Conservation (phyloP, 139 green algal species). For the Chlorella ohadii region DNA sequence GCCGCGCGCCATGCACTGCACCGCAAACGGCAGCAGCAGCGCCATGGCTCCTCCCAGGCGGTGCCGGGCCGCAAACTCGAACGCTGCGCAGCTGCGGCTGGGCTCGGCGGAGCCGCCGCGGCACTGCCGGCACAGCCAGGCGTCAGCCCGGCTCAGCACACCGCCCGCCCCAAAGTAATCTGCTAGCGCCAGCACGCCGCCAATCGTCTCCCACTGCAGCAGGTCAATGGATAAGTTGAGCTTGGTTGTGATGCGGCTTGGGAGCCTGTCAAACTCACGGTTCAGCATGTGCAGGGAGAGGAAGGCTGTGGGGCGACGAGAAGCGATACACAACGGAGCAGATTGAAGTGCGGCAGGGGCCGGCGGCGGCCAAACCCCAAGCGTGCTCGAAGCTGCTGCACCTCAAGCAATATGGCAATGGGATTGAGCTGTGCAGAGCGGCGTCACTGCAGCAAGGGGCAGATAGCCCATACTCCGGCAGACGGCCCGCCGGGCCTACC, state of each 20-base stretch:
- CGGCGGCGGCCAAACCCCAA: too few species aligned
- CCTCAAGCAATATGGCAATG: too few species aligned
- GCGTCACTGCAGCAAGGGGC: too few species aligned
- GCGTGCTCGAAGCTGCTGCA: too few species aligned
- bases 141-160: not conserved
- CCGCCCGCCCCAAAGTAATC: conserved; percentile 17
- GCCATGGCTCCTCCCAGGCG: conserved; percentile 11
- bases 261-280: too few species aligned
- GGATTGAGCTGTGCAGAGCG: too few species aligned
- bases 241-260: not conserved
- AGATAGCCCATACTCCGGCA: too few species aligned
- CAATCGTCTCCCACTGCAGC: conserved; percentile 12
- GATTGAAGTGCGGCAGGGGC: too few species aligned
- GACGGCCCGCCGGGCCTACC: too few species aligned
- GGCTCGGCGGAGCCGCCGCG: not conserved
- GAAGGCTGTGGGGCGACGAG: too few species aligned
- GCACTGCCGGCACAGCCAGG: conserved; percentile 19
- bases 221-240: not conserved
- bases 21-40: conserved; percentile 17
- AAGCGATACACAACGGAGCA: too few species aligned
- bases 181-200: not conserved
- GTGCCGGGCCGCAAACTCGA: conserved; percentile 25
- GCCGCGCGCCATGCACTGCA: conserved; percentile 28
- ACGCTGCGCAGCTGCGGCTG: not conserved
- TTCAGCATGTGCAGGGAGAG: too few species aligned